phyloP scores from a whole-genome alignment of 164 flowering plant genomes.

The Paratinospora sagittata region DNA sequence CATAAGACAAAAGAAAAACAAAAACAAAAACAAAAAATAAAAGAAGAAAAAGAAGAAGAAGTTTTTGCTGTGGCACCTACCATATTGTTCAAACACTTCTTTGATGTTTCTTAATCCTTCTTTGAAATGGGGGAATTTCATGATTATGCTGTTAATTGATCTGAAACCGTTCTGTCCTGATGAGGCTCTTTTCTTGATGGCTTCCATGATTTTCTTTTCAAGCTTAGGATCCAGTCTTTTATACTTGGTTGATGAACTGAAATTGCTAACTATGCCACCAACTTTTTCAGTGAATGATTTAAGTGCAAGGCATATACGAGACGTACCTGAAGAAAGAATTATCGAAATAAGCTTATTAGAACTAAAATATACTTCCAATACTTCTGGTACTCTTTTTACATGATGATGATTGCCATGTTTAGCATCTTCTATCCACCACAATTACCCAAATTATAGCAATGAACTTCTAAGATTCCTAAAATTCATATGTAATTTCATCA shows the following conservation, averaged over 20 bases:
- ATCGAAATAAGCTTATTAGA: background rate
- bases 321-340: constrained; percentile 30
- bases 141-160: constrained; percentile 53
- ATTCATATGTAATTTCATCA: too few relatives aligned
- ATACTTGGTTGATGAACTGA: constrained; percentile 36
- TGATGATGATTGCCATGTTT: too few relatives aligned
- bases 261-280: constrained; percentile 31
- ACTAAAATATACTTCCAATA: too few relatives aligned
- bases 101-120: constrained; percentile 47
- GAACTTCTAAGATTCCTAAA: too few relatives aligned
- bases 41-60: background rate
- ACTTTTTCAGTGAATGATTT: constrained; percentile 40
- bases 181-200: constrained; percentile 34
- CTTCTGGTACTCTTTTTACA: too few relatives aligned
- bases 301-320: constrained; percentile 27
- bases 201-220: constrained; percentile 51
- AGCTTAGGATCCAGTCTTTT: constrained; percentile 49
- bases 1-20: background rate
- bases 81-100: constrained; percentile 54
- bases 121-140: constrained; percentile 62
- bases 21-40: background rate
- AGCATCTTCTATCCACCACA: too few relatives aligned
- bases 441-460: too few relatives aligned
- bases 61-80: constrained; percentile 37
- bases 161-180: constrained; percentile 35